Evolutionary conservation across 805 yeast genomes (phyloP), one percentile per base, ranked within the genome.

Genomic region (Saccharomycopsis fibuligera): DNA sequence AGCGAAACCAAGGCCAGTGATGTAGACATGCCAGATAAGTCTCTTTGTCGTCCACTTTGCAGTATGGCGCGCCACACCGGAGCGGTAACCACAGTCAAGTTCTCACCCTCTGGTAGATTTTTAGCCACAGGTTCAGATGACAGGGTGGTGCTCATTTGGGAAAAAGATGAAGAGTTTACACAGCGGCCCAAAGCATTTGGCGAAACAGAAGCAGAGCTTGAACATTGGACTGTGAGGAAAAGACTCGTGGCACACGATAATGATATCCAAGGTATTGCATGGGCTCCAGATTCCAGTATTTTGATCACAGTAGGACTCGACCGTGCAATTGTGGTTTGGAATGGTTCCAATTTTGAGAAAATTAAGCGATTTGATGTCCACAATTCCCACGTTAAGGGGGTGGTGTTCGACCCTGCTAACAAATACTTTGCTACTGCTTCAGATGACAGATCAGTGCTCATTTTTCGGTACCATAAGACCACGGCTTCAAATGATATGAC

Each of bases 391-490:
- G 97, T 93, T 24, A 93, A 93, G 65, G 98, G 99, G 49, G 86
- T 93, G 10, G 91, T 91, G 1, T 93, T 93, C 65, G 99, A 93
- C 62, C 99, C 99, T 0, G 99, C 99, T 2, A 89, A 89, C 64
- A 93, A 93, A 67, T 93, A 88, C 64, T 93, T 93, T 68, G 97
- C 96, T 5, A 91, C 99, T 0, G 90, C 95, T 21, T 86, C 96
- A 1, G 99, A 93, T 65, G 99, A 93, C 65, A 73, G 99, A 60
- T 84, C 96, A 0, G 81, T 91, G 43, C 75, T 95, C 50, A 79
- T 93, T 24, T 86, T 91, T 62, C 73, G 97, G 49, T 93, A 90
- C 63, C 88, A 88, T 57, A 79, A 81, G 50, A 74, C 80, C 10
- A 77, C 84, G 4, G 64, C 64, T 4, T 60, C 68, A 1, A 70